phyloP scores from a whole-genome alignment of 202 grass and related monocot genomes.

The Zizania palustris region DNA sequence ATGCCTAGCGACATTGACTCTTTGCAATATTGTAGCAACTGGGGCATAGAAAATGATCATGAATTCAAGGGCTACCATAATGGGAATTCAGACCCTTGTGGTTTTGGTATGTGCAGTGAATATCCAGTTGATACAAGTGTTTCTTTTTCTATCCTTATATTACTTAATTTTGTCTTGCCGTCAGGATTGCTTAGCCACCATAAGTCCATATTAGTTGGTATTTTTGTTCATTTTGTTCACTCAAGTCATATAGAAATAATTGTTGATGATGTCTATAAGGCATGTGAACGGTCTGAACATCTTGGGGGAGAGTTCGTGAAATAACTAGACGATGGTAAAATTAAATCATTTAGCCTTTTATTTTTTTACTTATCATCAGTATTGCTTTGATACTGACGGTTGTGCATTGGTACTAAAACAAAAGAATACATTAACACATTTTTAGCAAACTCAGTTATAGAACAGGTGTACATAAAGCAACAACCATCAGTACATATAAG shows the following conservation, averaged over 20 bases:
- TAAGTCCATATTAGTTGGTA: neutral
- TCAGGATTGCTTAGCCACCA: neutral
- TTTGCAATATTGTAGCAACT: conserved; percentile 61
- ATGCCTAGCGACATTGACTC: neutral
- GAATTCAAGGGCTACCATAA: conserved; percentile 98
- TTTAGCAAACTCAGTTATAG: conserved; percentile 13
- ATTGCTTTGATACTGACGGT: conserved; percentile 51
- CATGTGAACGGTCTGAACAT: conserved; percentile 74
- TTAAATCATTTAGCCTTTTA: neutral
- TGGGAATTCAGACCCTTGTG: conserved; percentile 95
- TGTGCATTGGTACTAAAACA: conserved; percentile 60
- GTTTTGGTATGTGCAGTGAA: conserved; percentile 70
- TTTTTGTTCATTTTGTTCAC: conserved; percentile 22
- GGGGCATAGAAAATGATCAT: conserved; percentile 96
- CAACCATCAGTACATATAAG: neutral
- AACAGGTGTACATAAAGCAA: neutral
- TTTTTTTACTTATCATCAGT: conserved; percentile 8
- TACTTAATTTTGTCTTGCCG: neutral
- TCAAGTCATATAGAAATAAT: conserved; percentile 92
- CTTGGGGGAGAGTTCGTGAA: conserved; percentile 90
- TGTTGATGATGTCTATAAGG: conserved; percentile 89
- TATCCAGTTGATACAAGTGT: conserved; percentile 9
- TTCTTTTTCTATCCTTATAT: conserved; percentile 21
- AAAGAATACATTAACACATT: conserved; percentile 8
- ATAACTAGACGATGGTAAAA: conserved; percentile 84